Evolutionary conservation across 805 yeast genomes (phyloP).

Genomic region (Lipomyces kockii): DNA sequence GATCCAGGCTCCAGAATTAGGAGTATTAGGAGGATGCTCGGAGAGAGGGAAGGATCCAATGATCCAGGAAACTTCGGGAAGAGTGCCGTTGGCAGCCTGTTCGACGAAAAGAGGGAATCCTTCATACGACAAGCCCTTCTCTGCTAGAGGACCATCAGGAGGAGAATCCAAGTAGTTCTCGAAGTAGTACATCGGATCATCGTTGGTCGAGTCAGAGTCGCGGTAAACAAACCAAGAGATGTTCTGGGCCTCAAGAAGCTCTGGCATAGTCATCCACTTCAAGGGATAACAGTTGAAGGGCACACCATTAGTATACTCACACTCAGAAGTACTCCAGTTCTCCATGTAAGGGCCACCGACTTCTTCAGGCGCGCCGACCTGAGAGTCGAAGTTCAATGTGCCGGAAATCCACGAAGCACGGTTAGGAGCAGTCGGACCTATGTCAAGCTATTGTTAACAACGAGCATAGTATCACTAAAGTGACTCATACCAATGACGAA

Average conservation of each 20-base stretch:
- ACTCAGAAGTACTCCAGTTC: constrained; percentile 27
- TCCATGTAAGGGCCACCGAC: constrained; percentile 39
- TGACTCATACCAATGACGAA: constrained; percentile 35
- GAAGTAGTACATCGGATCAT: constrained; percentile 38
- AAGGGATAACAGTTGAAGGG: constrained; percentile 38
- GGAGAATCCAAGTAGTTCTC: constrained; percentile 29
- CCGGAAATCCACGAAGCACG: constrained; percentile 41
- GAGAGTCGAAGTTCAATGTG: constrained; percentile 37
- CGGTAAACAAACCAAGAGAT: constrained; percentile 39
- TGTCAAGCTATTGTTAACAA: not conserved
- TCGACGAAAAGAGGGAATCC: constrained; percentile 37
- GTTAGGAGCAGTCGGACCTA: constrained; percentile 40
- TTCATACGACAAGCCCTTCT: constrained; percentile 34
- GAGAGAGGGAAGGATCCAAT: constrained; percentile 38
- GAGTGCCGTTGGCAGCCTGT: constrained; percentile 38
- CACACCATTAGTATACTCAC: constrained; percentile 27
- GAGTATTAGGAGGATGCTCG: constrained; percentile 40
- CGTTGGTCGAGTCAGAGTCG: constrained; percentile 36
- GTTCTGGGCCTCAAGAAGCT: constrained; percentile 29
- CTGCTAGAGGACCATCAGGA: constrained; percentile 29
- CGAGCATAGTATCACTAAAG: not conserved
- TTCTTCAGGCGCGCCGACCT: constrained; percentile 32
- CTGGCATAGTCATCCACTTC: constrained; percentile 38
- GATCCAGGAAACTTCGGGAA: constrained; percentile 40
- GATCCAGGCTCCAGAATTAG: constrained; percentile 40